phyloP scores from a whole-genome alignment of 345 rosid species.

The Draba incana region DNA sequence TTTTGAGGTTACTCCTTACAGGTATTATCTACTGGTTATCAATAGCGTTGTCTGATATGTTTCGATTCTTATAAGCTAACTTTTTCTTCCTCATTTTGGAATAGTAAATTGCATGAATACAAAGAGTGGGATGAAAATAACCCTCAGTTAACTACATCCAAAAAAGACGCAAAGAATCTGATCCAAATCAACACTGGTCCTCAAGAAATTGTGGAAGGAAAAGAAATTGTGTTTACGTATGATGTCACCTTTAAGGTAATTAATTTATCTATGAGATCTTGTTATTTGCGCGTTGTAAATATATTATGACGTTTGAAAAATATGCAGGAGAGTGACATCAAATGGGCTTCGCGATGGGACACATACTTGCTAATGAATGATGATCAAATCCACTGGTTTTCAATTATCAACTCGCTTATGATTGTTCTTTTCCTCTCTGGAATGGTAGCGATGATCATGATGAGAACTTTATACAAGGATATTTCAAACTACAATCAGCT shows the following conservation, averaged over 20 bases:
- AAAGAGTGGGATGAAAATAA: slow-evolving; percentile 86
- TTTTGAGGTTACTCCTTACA: slow-evolving; percentile 90
- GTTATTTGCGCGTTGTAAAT: not conserved
- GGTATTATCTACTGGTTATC: slow-evolving; percentile 47
- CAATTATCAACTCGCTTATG: slow-evolving; percentile 94
- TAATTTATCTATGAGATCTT: not conserved
- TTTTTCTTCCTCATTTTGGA: slow-evolving; percentile 6
- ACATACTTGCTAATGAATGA: slow-evolving; percentile 93
- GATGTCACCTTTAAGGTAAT: slow-evolving; percentile 89
- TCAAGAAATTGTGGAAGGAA: slow-evolving; percentile 71
- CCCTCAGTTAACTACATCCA: slow-evolving; percentile 86
- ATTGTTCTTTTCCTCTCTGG: slow-evolving; percentile 95
- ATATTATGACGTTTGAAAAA: slow-evolving; percentile 9
- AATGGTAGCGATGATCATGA: slow-evolving; percentile 98
- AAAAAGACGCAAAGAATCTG: slow-evolving; percentile 80
- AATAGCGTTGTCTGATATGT: not conserved
- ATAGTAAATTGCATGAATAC: slow-evolving; percentile 87
- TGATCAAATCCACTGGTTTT: slow-evolving; percentile 97
- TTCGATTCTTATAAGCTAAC: slow-evolving; percentile 3
- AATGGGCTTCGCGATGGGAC: slow-evolving; percentile 99
- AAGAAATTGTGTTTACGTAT: slow-evolving; percentile 82
- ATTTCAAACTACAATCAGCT: slow-evolving; percentile 91
- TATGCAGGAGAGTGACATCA: slow-evolving; percentile 80
- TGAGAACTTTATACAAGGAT: slow-evolving; percentile 94
- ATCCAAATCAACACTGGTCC: slow-evolving; percentile 84